phyloP scores from a whole-genome alignment of 2,329 filamentous ascomycete species.

The Epichloe bromicola region DNA sequence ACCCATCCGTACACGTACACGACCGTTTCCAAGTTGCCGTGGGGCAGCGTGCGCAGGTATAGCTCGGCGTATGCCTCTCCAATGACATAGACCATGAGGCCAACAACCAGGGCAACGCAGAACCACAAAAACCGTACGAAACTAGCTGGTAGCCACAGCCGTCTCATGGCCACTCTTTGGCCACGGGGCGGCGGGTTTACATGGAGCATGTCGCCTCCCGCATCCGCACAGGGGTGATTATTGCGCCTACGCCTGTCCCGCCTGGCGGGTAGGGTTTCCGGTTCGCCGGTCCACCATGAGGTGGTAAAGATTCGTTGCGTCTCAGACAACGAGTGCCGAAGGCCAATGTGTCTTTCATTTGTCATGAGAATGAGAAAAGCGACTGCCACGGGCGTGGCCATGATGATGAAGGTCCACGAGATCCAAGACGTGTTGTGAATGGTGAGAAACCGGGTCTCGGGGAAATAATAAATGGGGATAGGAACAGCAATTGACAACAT shows the following conservation, averaged over 20 bases:
- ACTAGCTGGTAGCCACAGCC: constrained; percentile 49
- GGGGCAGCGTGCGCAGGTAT: constrained; percentile 52
- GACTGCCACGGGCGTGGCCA: constrained; percentile 55
- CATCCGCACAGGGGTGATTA: constrained; percentile 20
- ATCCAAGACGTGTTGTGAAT: constrained; percentile 56
- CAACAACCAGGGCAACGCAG: constrained; percentile 48
- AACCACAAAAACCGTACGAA: constrained; percentile 61
- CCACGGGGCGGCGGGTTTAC: constrained; percentile 13
- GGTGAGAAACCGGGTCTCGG: constrained; percentile 39
- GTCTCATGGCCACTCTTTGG: constrained; percentile 28
- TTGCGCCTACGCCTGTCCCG: constrained; percentile 18
- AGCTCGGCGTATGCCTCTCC: constrained; percentile 59
- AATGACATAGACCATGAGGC: constrained; percentile 51
- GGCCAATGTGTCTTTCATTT: constrained; percentile 48
- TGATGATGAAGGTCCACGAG: constrained; percentile 55
- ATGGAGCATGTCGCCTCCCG: constrained; percentile 24
- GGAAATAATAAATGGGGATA: constrained; percentile 45
- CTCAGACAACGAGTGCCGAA: constrained; percentile 48
- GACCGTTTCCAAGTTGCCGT: constrained; percentile 53
- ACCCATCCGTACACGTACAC: constrained; percentile 62
- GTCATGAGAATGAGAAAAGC: constrained; percentile 51
- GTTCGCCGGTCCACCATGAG: constrained; percentile 52
- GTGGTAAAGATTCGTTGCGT: constrained; percentile 55
- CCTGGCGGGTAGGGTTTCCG: constrained; percentile 29
- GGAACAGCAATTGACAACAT: constrained; percentile 45